Percentiles rank a stretch among this genome's conserved stretches.
Conservation (phyloP, 768 basidiomycete species). For the Lactifluus subvellereus region DNA sequence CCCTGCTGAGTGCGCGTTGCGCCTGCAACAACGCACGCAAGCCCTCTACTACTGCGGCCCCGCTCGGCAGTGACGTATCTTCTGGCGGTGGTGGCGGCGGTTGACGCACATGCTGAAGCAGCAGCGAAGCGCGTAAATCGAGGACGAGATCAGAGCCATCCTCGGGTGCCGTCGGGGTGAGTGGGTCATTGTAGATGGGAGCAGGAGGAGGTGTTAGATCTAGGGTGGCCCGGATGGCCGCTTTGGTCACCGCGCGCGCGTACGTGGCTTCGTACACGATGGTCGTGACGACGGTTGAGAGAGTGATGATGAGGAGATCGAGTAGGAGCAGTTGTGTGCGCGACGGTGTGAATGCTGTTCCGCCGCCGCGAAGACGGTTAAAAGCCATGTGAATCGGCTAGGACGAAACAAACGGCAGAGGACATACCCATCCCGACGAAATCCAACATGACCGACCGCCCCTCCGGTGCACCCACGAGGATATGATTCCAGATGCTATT, state of each 20-base stretch:
- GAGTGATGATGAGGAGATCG: slow-evolving; percentile 59
- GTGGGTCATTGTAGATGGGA: slow-evolving; percentile 27
- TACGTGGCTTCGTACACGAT: slow-evolving; percentile 62
- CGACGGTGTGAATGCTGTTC: slow-evolving; percentile 46
- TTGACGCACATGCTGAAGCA: slow-evolving; percentile 52
- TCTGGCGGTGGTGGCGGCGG: slow-evolving; percentile 39
- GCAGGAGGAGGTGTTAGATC: slow-evolving; percentile 36
- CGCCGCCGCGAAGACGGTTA: neutral
- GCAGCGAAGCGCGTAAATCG: slow-evolving; percentile 51
- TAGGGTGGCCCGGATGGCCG: slow-evolving; percentile 23
- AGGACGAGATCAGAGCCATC: slow-evolving; percentile 31
- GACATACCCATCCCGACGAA: slow-evolving; percentile 72
- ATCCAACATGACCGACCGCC: slow-evolving; percentile 64
- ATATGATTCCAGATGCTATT: slow-evolving; percentile 60
- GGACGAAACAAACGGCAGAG: neutral
- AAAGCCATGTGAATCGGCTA: neutral
- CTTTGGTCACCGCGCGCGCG: slow-evolving; percentile 38
- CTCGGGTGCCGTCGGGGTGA: slow-evolving; percentile 10
- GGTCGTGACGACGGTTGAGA: slow-evolving; percentile 61
- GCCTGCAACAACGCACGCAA: slow-evolving; percentile 44
- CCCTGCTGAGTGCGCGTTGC: slow-evolving; percentile 34
- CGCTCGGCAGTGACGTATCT: slow-evolving; percentile 52
- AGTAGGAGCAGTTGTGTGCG: slow-evolving; percentile 58
- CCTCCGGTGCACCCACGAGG: slow-evolving; percentile 45
- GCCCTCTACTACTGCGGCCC: slow-evolving; percentile 44